Evolutionary conservation across 2,329 filamentous ascomycete genomes (phyloP).

Genomic region (Aspergillus niger): DNA sequence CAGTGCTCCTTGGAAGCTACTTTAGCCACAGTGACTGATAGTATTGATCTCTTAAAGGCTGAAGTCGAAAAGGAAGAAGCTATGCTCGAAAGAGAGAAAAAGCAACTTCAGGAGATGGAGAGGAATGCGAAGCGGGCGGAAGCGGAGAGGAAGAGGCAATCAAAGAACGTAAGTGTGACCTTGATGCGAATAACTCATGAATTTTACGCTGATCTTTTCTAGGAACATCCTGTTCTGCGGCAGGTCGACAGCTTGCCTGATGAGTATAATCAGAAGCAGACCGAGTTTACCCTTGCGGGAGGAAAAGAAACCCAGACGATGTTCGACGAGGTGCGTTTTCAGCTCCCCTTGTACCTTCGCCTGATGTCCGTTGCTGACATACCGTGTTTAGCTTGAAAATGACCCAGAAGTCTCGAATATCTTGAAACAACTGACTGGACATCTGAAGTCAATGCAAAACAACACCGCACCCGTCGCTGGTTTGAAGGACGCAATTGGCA

Average conservation of each 20-base stretch:
- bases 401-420: slow-evolving; percentile 41
- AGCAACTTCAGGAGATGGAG: slow-evolving; percentile 45
- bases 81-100: slow-evolving; percentile 43
- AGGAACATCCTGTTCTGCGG: slow-evolving; percentile 46
- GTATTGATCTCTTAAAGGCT: slow-evolving; percentile 42
- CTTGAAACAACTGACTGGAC: slow-evolving; percentile 44
- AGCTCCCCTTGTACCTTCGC: background rate
- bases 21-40: slow-evolving; percentile 43
- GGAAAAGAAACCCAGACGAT: slow-evolving; percentile 27
- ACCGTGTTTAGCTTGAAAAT: slow-evolving; percentile 33
- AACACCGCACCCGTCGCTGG: slow-evolving; percentile 43
- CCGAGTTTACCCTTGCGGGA: slow-evolving; percentile 33
- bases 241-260: slow-evolving; percentile 32
- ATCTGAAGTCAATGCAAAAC: slow-evolving; percentile 48
- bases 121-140: slow-evolving; percentile 46
- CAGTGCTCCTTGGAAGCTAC: slow-evolving; percentile 43
- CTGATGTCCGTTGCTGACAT: slow-evolving; percentile 14
- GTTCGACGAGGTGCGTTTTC: slow-evolving; percentile 36
- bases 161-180: slow-evolving; percentile 40
- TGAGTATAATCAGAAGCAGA: slow-evolving; percentile 16
- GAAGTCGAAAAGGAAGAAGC: slow-evolving; percentile 48
- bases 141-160: slow-evolving; percentile 42
- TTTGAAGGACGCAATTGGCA: slow-evolving; percentile 40
- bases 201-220: slow-evolving; percentile 19
- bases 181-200: background rate